These are phyloP conservation scores for Neofusicoccum sp. DNA, from an alignment of 2,329 filamentous ascomycete genomes.

Conservation along the genomic window DNA sequence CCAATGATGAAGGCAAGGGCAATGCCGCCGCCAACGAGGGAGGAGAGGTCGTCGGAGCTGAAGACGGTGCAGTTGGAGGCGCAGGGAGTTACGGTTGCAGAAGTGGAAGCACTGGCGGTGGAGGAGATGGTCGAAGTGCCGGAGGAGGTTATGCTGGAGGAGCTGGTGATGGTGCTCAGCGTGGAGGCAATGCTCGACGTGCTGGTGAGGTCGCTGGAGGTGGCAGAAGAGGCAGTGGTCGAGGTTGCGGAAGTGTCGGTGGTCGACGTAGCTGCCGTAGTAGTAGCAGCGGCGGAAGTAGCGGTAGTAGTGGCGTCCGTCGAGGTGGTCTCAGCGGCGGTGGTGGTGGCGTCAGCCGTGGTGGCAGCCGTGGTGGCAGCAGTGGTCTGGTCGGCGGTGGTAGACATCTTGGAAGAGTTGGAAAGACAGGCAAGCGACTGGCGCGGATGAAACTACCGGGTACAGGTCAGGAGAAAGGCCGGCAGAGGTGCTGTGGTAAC, in stretches of 20 bases:
- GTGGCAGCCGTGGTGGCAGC: neutral
- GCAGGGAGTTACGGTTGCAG: conserved; percentile 6
- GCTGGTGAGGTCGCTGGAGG: neutral
- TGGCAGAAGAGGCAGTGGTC: neutral
- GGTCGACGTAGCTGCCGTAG: neutral
- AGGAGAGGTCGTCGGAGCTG: neutral
- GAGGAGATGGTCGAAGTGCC: neutral
- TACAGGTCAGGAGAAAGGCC: neutral
- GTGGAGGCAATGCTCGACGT: neutral
- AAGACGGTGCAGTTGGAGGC: conserved; percentile 10
- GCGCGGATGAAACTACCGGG: neutral
- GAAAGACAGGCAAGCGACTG: neutral
- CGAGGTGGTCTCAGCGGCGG: neutral
- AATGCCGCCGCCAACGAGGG: neutral
- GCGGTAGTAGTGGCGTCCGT: neutral
- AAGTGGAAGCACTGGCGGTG: neutral
- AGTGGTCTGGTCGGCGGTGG: neutral
- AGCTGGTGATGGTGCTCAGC: neutral
- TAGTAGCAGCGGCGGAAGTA: neutral
- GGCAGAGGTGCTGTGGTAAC: neutral
- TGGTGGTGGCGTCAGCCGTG: neutral
- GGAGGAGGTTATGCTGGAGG: neutral
- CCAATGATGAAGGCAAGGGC: neutral
- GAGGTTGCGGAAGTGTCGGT: neutral
- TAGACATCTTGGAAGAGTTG: conserved; percentile 1